Evolutionary conservation across 2,329 filamentous ascomycete genomes (phyloP).

Genomic region (Fusarium avenaceum): DNA sequence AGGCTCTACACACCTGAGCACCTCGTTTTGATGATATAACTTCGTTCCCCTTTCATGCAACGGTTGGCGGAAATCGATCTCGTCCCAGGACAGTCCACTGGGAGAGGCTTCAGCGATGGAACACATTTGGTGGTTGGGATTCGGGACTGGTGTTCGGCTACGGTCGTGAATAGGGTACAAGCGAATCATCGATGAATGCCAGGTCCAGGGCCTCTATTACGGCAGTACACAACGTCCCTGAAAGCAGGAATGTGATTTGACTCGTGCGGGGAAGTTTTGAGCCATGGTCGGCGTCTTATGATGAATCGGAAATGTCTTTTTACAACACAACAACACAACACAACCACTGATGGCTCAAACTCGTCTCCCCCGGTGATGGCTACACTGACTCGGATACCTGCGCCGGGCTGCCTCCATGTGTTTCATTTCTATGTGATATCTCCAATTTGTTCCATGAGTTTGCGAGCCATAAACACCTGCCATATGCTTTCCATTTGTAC

Average conservation of each 20-base stretch:
- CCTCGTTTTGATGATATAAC: constrained; percentile 45
- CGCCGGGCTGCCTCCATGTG: constrained; percentile 25
- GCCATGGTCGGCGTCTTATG: constrained; percentile 50
- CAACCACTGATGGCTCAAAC: constrained; percentile 22
- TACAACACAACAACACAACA: constrained; percentile 41
- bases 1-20: constrained; percentile 45
- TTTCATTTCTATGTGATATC: constrained; percentile 13
- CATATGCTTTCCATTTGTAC: neutral
- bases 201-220: constrained; percentile 50
- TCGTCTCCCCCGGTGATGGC: constrained; percentile 16
- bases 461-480: neutral
- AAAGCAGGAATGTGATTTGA: constrained; percentile 51
- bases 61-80: constrained; percentile 46
- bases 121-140: constrained; percentile 45
- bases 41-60: constrained; percentile 38
- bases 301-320: constrained; percentile 51
- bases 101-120: constrained; percentile 47
- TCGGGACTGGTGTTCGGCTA: constrained; percentile 40
- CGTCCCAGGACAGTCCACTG: constrained; percentile 44
- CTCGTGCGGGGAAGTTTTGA: constrained; percentile 49
- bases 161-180: constrained; percentile 48
- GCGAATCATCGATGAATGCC: constrained; percentile 51
- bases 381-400: constrained; percentile 14
- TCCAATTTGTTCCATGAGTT: constrained; percentile 2
- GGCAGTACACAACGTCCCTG: constrained; percentile 47